Evolutionary conservation across 2,329 filamentous ascomycete species (phyloP), one percentile per base, ranked within the genome.

Genomic region (Corniculantispora saksenae): DNA sequence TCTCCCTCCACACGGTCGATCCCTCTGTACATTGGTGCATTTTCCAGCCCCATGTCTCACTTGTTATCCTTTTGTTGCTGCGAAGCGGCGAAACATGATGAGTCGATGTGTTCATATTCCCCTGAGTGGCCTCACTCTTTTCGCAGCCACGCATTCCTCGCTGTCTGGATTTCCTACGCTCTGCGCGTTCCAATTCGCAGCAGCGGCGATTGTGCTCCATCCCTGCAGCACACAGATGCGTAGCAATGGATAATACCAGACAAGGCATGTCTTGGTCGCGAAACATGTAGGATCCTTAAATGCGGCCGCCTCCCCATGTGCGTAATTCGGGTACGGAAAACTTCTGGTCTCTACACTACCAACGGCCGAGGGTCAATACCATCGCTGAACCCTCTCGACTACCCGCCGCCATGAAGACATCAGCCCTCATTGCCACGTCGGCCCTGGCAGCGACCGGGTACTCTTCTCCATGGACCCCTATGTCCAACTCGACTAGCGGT

Each of bases 401-500:
- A n/a, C 12, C 23, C n/a, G 23, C 21, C 61, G 23, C 17, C 15
- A 64, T 64, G 61, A 64, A 64, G 54, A 64, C 61, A 23, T 45
- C 54, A 15, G 19, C 23, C 5, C 15, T 64, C 1, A 10, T 47
- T n/a, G 61, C 54, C 45, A 21, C 47, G 17, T 45, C 48, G 29
- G 35, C 54, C 32, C 25, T 64, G 21, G 54, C 35, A 8, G 29
- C 32, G 0, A 35, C 54, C 3, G 61, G 43, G 8, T 23, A 43
- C 7, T 40, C 61, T 15, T 25, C 32, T 12, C 54, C 40, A 58
- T 64, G 61, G 61, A n/a, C 21, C 23, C 5, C 43, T 3, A 8
- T 17, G 1, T 27, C 54, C 5, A n/a, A 15, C 23, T 27, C 35
- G 1, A 8, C 21, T 4, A 25, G 32, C 12, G 54, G 29, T 2